Evolutionary conservation across 1,139 yeast species (phyloP).

Genomic region (Fermentozyma sake): DNA sequence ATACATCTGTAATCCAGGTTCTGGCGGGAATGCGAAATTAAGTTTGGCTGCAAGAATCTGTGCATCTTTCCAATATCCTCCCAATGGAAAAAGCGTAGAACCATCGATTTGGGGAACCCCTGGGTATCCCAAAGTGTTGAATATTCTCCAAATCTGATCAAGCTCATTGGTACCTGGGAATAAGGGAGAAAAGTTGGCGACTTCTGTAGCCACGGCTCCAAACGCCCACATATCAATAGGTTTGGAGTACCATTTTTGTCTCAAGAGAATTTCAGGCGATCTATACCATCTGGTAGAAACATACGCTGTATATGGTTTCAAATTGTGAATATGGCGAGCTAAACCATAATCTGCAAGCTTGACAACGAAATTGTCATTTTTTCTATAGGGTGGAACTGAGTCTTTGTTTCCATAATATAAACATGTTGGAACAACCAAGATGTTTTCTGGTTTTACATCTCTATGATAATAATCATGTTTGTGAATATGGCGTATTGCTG

Average conservation of each 20-base stretch:
- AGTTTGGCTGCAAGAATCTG: constrained; percentile 42
- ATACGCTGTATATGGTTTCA: constrained; percentile 65
- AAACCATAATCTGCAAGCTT: constrained; percentile 92
- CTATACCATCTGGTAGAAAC: constrained; percentile 96
- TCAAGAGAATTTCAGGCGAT: constrained; percentile 83
- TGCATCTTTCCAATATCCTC: constrained; percentile 70
- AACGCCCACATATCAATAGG: constrained; percentile 95
- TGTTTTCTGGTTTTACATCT: constrained; percentile 77
- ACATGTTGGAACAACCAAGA: constrained; percentile 59
- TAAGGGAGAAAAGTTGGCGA: constrained; percentile 69
- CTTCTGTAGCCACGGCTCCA: constrained; percentile 80
- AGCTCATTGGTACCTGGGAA: constrained; percentile 80
- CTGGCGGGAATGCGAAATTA: constrained; percentile 51
- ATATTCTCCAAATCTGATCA: constrained; percentile 71
- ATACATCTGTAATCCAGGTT: constrained; percentile 22
- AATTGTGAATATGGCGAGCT: constrained; percentile 59
- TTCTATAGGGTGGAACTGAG: constrained; percentile 34
- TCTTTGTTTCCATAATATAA: constrained; percentile 48
- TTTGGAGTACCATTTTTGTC: constrained; percentile 60
- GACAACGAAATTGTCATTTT: constrained; percentile 52
- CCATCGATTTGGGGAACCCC: constrained; percentile 56
- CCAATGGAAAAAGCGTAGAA: constrained; percentile 37
- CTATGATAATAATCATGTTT: constrained; percentile 72
- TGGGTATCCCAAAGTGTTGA: constrained; percentile 54
- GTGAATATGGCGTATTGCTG: constrained; percentile 83